Evolutionary conservation across 2,329 filamentous ascomycete species (phyloP).

Genomic region (Penicillium sumatraense): DNA sequence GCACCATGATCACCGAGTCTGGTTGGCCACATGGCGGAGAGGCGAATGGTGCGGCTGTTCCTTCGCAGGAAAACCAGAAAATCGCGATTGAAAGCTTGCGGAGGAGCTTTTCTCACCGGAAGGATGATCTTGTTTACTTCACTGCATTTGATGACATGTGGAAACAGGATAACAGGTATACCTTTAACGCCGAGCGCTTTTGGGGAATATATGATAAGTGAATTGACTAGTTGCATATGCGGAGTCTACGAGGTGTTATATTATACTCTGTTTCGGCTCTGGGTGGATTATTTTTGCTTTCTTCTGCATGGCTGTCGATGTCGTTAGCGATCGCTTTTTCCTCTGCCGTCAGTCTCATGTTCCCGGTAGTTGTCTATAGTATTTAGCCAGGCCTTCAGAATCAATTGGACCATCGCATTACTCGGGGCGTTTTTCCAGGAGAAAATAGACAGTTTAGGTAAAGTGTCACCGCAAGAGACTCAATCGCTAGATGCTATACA

Average conservation of each 20-base stretch:
- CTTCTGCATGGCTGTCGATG: background rate
- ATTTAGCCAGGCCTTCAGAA: too few relatives aligned
- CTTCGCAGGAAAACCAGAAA: conserved; percentile 68
- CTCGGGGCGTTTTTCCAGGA: too few relatives aligned
- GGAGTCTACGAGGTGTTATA: too few relatives aligned
- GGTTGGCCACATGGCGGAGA: conserved; percentile 78
- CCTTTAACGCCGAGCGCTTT: conserved; percentile 74
- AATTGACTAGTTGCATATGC: background rate
- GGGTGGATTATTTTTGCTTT: background rate
- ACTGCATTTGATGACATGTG: conserved; percentile 79
- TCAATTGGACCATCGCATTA: too few relatives aligned
- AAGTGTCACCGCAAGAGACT: too few relatives aligned
- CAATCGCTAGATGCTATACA: too few relatives aligned
- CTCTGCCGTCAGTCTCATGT: background rate
- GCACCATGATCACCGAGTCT: conserved; percentile 76
- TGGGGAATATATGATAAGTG: conserved; percentile 65
- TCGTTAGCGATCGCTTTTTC: background rate
- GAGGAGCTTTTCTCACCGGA: conserved; percentile 55
- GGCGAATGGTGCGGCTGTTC: conserved; percentile 70
- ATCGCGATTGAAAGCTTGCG: conserved; percentile 69
- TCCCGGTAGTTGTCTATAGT: background rate
- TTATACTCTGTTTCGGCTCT: too few relatives aligned
- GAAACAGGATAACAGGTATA: conserved; percentile 68
- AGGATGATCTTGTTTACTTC: conserved; percentile 66
- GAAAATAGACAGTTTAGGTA: too few relatives aligned